Base-by-base conservation (phyloP, 2,329 filamentous ascomycete genomes). In the Ophiostoma ulmi region DNA sequence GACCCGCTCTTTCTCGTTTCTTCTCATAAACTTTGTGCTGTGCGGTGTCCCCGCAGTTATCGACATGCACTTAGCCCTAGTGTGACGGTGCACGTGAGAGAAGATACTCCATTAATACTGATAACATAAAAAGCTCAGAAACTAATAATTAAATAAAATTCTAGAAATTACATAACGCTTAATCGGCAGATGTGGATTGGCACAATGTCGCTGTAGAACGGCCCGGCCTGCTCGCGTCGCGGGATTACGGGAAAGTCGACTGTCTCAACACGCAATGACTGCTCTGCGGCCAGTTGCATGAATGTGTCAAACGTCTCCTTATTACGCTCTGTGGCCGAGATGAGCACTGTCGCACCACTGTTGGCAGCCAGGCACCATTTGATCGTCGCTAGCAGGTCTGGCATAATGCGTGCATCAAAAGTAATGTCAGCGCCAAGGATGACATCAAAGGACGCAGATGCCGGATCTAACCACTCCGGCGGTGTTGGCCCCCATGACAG, bases 381-480 rank as follows among this genome's bases (percentile, higher is more conserved):
- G 0, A 74, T 68, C 3, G 91, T 93, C 3, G 83, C 84, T 2
- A 91, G 83, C 35, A 94, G 81, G 1, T 86, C 81, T 0, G 88
- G 86, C 68, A 91, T 88, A 61, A 87, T 83, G 48, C 81, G 81
- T 72, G 82, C 83, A 76, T 94, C 91, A 78, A 94, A 94, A 0
- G 90, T 94, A 78, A 94, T 86, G 77, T 94, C 91, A 44, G 91
- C 90, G 4, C 91, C 92, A 38, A 94, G 79, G 2, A 94, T 84
- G 5, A 92, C 79, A 77, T 94, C 89, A 64, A 87, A 77, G n/a
- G 52, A 14, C 2, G 77, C 55, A 22, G 35, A 17, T 1, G n/a
- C 14, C 1, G 36, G 11, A 3, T 26, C 22, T 20, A 31, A 17
- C 52, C 67, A n/a, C 14, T 44, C 17, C 3, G 66, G 66, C 3